phyloP scores from a whole-genome alignment of 805 yeast species.

The Suhomyces sp. region DNA sequence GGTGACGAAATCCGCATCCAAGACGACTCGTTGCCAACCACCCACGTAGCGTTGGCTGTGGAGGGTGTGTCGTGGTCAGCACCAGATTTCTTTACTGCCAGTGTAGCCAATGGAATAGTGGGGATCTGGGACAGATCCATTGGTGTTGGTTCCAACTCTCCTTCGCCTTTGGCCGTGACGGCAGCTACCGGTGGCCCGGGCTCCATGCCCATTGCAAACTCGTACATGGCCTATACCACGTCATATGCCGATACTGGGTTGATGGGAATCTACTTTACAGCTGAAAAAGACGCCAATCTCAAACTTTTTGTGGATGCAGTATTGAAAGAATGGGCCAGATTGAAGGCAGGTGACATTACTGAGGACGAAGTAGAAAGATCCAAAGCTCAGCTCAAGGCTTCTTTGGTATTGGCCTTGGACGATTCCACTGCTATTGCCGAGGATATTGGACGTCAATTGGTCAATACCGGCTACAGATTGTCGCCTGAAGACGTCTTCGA shows the following conservation, averaged over 20 bases:
- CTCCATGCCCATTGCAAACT: constrained; percentile 74
- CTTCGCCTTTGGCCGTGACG: constrained; percentile 78
- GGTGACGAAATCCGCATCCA: constrained; percentile 85
- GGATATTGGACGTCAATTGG: constrained; percentile 95
- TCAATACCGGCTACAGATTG: constrained; percentile 82
- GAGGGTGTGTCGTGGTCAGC: constrained; percentile 98
- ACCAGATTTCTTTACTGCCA: constrained; percentile 90
- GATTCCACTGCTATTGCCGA: constrained; percentile 96
- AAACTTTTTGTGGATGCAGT: constrained; percentile 71
- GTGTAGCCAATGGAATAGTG: constrained; percentile 93
- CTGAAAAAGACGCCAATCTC: constrained; percentile 69
- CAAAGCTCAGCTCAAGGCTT: constrained; percentile 91
- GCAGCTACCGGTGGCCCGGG: constrained; percentile 56
- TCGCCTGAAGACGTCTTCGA: constrained; percentile 72
- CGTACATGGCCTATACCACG: constrained; percentile 95
- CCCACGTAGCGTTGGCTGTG: constrained; percentile 91
- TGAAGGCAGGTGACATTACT: constrained; percentile 71
- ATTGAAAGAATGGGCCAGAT: constrained; percentile 82
- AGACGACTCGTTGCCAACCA: constrained; percentile 79
- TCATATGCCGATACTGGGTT: constrained; percentile 96
- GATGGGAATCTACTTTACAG: constrained; percentile 93
- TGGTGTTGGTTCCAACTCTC: constrained; percentile 79
- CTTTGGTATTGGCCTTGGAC: constrained; percentile 82
- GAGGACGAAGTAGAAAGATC: constrained; percentile 91
- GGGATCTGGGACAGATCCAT: constrained; percentile 97